Evolutionary conservation across 2,329 filamentous ascomycete genomes (phyloP).

Genomic region (Ophiostoma piceae): DNA sequence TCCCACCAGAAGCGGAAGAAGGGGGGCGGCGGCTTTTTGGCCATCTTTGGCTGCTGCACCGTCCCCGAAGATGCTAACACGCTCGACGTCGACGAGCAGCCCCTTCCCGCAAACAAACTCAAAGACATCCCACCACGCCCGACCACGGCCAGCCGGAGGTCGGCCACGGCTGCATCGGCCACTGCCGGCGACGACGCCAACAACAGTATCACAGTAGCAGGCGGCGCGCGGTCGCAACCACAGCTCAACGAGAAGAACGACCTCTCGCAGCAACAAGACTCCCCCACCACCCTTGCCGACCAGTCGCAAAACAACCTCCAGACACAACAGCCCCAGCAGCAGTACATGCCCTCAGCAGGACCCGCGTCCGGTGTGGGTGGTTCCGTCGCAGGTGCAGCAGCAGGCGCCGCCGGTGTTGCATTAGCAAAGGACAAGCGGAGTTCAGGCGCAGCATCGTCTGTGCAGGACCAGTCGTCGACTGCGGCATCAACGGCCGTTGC

Average conservation of each 20-base stretch:
- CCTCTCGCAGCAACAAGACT: constrained; percentile 28
- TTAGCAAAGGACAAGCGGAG: constrained; percentile 41
- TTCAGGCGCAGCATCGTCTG: constrained; percentile 40
- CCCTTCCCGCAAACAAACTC: constrained; percentile 51
- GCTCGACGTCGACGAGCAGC: constrained; percentile 50
- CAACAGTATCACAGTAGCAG: constrained; percentile 42
- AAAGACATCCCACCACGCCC: constrained; percentile 52
- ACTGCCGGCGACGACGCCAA: constrained; percentile 32
- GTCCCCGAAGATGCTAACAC: constrained; percentile 55
- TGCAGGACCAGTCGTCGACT: constrained; percentile 40
- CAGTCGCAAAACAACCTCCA: constrained; percentile 22
- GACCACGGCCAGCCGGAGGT: constrained; percentile 50
- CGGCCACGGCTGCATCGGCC: constrained; percentile 38
- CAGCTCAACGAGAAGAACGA: constrained; percentile 48
- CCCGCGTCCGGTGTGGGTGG: not conserved
- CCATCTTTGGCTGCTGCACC: constrained; percentile 62
- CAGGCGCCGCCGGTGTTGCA: constrained; percentile 33
- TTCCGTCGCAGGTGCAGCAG: not conserved
- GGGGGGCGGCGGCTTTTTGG: constrained; percentile 45
- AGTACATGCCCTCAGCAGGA: constrained; percentile 26
- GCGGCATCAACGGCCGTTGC: constrained; percentile 25
- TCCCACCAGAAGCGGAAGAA: constrained; percentile 48
- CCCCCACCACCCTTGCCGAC: constrained; percentile 12
- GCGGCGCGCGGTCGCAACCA: constrained; percentile 32
- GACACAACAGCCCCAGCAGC: constrained; percentile 24